Conservation (phyloP, 2,329 filamentous ascomycete genomes). For the Polychaeton citri region DNA sequence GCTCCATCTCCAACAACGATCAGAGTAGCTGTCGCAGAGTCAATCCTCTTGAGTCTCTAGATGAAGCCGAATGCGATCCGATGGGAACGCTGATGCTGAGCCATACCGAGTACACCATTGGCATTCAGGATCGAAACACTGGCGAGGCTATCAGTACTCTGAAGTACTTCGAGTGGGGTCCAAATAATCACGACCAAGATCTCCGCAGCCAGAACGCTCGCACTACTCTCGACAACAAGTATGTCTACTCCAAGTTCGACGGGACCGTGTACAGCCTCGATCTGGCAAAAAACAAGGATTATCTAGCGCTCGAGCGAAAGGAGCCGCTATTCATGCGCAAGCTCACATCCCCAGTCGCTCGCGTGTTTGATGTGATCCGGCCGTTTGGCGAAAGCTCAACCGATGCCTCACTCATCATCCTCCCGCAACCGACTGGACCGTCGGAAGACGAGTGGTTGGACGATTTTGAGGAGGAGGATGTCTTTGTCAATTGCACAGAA, state of each 20-base stretch:
- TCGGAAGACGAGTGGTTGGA: constrained; percentile 18
- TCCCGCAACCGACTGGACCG: constrained; percentile 70
- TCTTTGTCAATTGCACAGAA: constrained; percentile 79
- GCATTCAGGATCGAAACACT: constrained; percentile 62
- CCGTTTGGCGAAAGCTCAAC: constrained; percentile 51
- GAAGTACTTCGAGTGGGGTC: constrained; percentile 86
- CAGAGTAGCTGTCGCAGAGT: constrained; percentile 59
- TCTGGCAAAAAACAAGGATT: constrained; percentile 24
- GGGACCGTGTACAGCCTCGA: constrained; percentile 74
- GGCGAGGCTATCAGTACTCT: constrained; percentile 73
- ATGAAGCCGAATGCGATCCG: constrained; percentile 60
- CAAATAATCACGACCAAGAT: constrained; percentile 82
- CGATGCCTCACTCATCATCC: constrained; percentile 64
- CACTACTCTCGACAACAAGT: constrained; percentile 68
- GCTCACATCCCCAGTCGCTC: constrained; percentile 18
- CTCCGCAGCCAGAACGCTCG: constrained; percentile 65
- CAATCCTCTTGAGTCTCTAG: constrained; percentile 42
- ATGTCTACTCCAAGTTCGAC: constrained; percentile 77
- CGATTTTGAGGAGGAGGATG: constrained; percentile 21
- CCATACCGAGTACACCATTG: constrained; percentile 78
- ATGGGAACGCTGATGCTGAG: constrained; percentile 72
- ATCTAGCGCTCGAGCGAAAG: not conserved
- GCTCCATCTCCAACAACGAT: constrained; percentile 50
- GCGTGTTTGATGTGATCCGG: constrained; percentile 19
- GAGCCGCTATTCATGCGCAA: constrained; percentile 13